Conservation (phyloP, 768 basidiomycete genomes). For the Chalciporus sphaerocephalus region DNA sequence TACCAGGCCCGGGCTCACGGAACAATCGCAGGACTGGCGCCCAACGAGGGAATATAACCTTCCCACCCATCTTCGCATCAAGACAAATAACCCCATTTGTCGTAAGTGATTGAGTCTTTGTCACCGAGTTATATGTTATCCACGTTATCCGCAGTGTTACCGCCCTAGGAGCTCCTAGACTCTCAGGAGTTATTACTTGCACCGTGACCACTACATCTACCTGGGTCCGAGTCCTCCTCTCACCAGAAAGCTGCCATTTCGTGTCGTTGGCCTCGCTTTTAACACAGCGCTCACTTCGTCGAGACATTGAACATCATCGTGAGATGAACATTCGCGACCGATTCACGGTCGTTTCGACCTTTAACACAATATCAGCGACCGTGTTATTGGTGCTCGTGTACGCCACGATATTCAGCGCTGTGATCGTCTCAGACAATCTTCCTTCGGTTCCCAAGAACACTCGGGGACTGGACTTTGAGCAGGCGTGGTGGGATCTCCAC, state of each 20-base stretch:
- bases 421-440: constrained; percentile 48
- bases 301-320: neutral
- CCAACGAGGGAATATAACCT: too few species aligned
- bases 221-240: neutral
- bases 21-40: too few species aligned
- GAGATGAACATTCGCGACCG: constrained; percentile 27
- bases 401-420: constrained; percentile 40
- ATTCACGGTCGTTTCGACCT: constrained; percentile 30
- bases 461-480: constrained; percentile 43
- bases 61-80: too few species aligned
- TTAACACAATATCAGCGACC: constrained; percentile 42
- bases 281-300: neutral
- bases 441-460: constrained; percentile 42
- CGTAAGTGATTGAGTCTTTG: too few species aligned
- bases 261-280: neutral
- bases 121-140: too few species aligned
- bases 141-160: too few species aligned
- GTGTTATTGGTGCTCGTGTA: constrained; percentile 48
- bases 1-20: too few species aligned
- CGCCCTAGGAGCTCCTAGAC: too few species aligned
- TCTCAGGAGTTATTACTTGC: too few species aligned
- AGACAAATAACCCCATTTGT: too few species aligned
- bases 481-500: constrained; percentile 58
- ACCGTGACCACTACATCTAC: too few species aligned
- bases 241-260: neutral